Conservation (phyloP, 352 stramenopile species). For the Globisporangium ultimum region DNA sequence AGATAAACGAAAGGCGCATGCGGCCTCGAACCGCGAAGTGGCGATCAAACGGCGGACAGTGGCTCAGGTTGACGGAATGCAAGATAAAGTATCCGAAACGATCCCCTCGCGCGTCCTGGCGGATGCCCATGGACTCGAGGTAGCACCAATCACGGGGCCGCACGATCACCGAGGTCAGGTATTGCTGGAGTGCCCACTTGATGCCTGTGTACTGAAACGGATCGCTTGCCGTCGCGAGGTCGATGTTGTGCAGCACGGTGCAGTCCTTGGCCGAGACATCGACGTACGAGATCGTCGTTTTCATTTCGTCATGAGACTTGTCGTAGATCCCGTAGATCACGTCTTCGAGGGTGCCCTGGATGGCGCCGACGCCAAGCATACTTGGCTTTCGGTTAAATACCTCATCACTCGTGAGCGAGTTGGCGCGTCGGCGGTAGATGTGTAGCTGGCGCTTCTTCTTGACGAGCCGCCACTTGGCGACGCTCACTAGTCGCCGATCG, state of each 20-base stretch:
- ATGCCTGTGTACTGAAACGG: constrained; percentile 39
- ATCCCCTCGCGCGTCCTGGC: not conserved
- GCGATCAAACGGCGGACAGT: not conserved
- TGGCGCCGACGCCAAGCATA: constrained; percentile 33
- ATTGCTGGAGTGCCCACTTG: constrained; percentile 32
- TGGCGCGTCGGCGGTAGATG: constrained; percentile 27
- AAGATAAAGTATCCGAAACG: not conserved
- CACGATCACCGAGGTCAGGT: constrained; percentile 16
- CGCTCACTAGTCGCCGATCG: constrained; percentile 26
- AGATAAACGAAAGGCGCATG: constrained; percentile 8
- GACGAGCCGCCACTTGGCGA: constrained; percentile 44
- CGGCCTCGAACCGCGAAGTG: not conserved
- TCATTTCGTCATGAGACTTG: constrained; percentile 25
- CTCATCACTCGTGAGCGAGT: constrained; percentile 1
- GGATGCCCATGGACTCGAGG: not conserved
- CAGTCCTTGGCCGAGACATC: constrained; percentile 26
- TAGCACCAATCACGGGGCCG: constrained; percentile 29
- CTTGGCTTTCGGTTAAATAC: constrained; percentile 6
- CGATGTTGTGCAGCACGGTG: constrained; percentile 31
- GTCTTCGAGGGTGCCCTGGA: constrained; percentile 44
- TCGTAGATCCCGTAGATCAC: constrained; percentile 39
- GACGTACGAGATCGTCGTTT: constrained; percentile 24
- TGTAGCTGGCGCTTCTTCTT: constrained; percentile 30
- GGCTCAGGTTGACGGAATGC: not conserved
- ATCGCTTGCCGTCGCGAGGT: constrained; percentile 24